Evolutionary conservation across 2,329 filamentous ascomycete genomes (phyloP), one percentile per base, ranked within the genome.

Genomic region (Aspergillus fructus): DNA sequence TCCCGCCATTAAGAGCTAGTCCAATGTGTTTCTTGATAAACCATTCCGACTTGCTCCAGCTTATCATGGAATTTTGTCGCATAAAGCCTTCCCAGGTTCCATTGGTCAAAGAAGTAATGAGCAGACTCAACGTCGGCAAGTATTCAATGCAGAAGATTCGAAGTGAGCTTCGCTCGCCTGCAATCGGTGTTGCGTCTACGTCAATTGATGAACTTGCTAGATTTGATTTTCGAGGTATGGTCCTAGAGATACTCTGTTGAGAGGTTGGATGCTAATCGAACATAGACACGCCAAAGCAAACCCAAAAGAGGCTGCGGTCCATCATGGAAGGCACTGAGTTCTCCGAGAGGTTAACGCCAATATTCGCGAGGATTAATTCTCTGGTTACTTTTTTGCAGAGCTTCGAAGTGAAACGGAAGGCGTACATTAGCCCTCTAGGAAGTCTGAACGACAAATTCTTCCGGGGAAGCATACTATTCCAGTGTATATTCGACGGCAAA

Each of bases 381-480:
- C 86, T 97, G 1, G 81, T 91, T 46, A 84, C 86, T 34, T 94
- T 94, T 67, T 83, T 89, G 58, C 89, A 90, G 68, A 84, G 86
- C 2, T 87, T 96, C 60, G 86, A 86, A 0, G 82, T 97, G 1
- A 82, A 82, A 54, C 87, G 86, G 49, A 94, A 93, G 69, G 80
- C 96, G 27, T 96, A 93, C 67, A 81, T 97, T 64, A 90, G 87
- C 62, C 93, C 93, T 0, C 80, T 99, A 6, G 90, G 88, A 69
- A 96, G 90, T 72, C 85, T 96, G 68, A 96, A 96, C 68, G 93
- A 97, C 69, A 89, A 88, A 56, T 97, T 97, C 71, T 99, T 94
- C 73, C 80, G 85, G 17, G 89, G 89, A 1, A 93, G 93, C 7
- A 81, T 97, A 27, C 79, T 97, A 43, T 97, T 99, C 71, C 90